These are phyloP conservation scores for Firmiana major DNA, from an alignment of 345 rosid species.

Conservation along the genomic window DNA sequence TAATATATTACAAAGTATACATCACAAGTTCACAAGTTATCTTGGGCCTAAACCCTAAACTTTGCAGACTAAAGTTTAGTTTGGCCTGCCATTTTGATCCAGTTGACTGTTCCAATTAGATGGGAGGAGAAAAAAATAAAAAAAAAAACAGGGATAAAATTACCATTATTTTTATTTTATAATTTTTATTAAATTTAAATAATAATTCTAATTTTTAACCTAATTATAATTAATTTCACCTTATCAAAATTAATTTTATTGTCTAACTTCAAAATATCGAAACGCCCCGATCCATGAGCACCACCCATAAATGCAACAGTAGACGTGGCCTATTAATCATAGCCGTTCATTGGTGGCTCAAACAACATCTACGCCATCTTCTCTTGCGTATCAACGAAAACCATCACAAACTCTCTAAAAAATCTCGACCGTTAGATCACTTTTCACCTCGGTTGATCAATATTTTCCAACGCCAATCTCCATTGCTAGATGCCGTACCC, in stretches of 20 bases:
- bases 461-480: neutral
- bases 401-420: neutral
- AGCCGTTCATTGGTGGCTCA: neutral
- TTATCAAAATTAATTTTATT: no score
- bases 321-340: neutral
- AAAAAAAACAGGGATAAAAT: no score
- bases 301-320: neutral
- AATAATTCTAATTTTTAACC: no score
- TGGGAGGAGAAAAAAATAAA: no score
- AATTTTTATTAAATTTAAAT: no score
- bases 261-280: neutral
- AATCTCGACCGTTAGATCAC: neutral
- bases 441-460: neutral
- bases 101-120: no score
- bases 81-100: no score
- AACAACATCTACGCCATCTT: neutral
- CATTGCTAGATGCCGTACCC: neutral
- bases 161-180: no score
- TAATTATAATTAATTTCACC: no score
- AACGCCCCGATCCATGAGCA: neutral
- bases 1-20: no score
- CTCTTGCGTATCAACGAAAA: neutral
- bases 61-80: no score
- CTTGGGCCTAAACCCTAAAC: neutral
- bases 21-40: neutral